Conservation (phyloP, 169 alveolate genomes). For the Hepatocystis sp. region DNA sequence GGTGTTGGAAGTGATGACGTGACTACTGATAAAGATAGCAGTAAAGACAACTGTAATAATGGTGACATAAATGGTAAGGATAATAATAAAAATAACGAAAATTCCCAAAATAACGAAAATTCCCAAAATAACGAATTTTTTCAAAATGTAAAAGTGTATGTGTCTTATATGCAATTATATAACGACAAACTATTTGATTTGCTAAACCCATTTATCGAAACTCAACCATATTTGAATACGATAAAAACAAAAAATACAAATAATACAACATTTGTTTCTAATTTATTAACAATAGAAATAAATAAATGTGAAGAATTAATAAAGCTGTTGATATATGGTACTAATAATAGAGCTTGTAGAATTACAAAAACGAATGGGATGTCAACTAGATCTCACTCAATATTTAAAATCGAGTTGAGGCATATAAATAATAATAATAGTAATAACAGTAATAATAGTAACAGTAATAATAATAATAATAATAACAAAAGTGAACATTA, state of each 20-base stretch:
- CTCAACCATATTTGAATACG: constrained; percentile 67
- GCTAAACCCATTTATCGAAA: constrained; percentile 72
- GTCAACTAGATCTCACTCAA: constrained; percentile 88
- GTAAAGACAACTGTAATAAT: neutral
- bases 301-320: constrained; percentile 79
- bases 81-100: neutral
- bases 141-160: constrained; percentile 78
- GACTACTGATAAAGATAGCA: neutral
- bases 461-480: neutral
- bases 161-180: constrained; percentile 82
- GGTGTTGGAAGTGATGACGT: neutral
- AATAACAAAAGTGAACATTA: constrained; percentile 28
- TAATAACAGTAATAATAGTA: constrained; percentile 3
- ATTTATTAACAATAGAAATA: constrained; percentile 81
- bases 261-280: constrained; percentile 49
- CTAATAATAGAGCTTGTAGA: constrained; percentile 86
- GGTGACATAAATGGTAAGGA: constrained; percentile 1
- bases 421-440: constrained; percentile 23
- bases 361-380: constrained; percentile 86
- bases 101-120: neutral
- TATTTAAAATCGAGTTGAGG: constrained; percentile 83
- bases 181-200: constrained; percentile 83
- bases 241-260: constrained; percentile 37
- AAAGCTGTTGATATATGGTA: constrained; percentile 83
- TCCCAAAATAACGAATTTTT: constrained; percentile 14